Evolutionary conservation across 192 early-diverging fungal species (phyloP), one percentile per base, ranked within the genome.

Genomic region (Podila epigama): DNA sequence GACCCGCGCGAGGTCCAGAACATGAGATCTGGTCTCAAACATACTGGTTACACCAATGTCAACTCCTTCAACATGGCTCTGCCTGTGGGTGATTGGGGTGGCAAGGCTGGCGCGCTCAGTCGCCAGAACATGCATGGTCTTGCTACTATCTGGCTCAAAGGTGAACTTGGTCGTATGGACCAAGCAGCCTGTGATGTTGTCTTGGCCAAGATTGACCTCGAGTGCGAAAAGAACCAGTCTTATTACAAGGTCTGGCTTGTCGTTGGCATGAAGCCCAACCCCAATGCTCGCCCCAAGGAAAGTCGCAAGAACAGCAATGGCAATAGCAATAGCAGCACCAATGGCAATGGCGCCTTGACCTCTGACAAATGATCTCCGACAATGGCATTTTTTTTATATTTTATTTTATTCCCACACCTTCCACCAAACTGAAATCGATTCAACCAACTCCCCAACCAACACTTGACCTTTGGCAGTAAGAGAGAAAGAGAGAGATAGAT

Each of bases 161-260:
- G 73, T 29, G 73, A 77, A 20, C 31, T 77, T 13, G 66, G 73
- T 28, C 67, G 61, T 48, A 53, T 64, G 66, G 40, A 50, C 27
- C 73, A 77, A 22, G 73, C 57, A 0, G 56, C 15, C 4, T 68
- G 65, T 12, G 73, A 77, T 60, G 56, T 37, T 6, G 20, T 36
- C 13, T 4, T 77, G 42, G 54, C n/a, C 13, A 44, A 63, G 12
- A 56, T 34, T 18, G 73, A 77, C 31, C 15, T 22, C 12, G 73
- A 77, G 40, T 33, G 25, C 33, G 73, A 77, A 37, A 15, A 48
- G 25, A 18, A 40, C 35, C 53, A 77, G 39, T 68, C 73, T 11
- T 77, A 77, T 52, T 77, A 77, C 61, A 77, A 77, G 66, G 66
- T 77, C 60, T 77, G 73, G 73, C 36, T 77, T 7, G 73, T 77